Evolutionary conservation across 441 rosid species (phyloP), one percentile per base, ranked within the genome.

Genomic region (Kokia cookei): DNA sequence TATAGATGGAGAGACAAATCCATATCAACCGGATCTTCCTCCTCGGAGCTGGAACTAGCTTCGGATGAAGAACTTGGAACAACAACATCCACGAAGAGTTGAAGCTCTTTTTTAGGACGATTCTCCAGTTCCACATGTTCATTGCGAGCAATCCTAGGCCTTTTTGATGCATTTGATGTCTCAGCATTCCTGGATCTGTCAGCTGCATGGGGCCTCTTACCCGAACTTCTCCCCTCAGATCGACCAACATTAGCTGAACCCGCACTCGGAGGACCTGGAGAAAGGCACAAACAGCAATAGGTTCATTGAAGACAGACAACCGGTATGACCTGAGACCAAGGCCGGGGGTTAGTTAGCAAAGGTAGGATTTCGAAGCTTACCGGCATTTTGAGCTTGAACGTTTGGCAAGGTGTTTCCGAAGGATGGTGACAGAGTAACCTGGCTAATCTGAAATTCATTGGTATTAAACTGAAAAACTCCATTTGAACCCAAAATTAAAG

Each of bases 1-100:
- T 82, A 84, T 32, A 82, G 84, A 82, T 69, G 82, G 10, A 82
- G 69, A 53, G 85, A 76, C 47, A 80, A 65, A 73, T 84, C 82
- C 51, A 84, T 27, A 32, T 72, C 78, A 67, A 4, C 72, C 19
- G 54, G 72, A 27, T 8, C 54, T 72, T 74, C 72, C 45, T 69
- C 75, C 17, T 76, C 70, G 40, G 69, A 64, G 19, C 15, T 75
- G 64, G 24, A 4, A 53, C 71, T 69, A 57, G 55, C 7, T 54
- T 51, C 9, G 2, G n/a, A 10, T 9, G 60, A 45, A 51, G 60
- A 19, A 51, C 17, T 11, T 51, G 60, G 29, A 10, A 9, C 15
- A 32, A 5, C 47, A 51, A 32, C n/a, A 51, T 51, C 72, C 60
- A 29, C 7, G 11, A 69, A 51, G 22, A 69, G 72, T 11, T 26